These are phyloP conservation scores for Sporothrix globosa DNA, from an alignment of 2,329 filamentous ascomycete genomes.

Conservation along the genomic window DNA sequence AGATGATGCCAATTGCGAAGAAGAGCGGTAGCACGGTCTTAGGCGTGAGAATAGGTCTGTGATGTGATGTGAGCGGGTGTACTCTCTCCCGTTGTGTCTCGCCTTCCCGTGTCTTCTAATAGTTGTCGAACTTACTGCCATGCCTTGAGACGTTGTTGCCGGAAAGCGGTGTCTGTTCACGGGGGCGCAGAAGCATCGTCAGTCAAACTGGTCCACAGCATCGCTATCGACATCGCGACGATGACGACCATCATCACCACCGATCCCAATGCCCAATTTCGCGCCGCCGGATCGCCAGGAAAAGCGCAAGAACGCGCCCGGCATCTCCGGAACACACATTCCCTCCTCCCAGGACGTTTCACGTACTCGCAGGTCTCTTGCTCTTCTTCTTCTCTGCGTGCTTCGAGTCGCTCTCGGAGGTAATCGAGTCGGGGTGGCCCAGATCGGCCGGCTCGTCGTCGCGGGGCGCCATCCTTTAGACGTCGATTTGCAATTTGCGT, in stretches of 20 bases:
- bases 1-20: slow-evolving; percentile 87
- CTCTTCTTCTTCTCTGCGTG: slow-evolving; percentile 80
- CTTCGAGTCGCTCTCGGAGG: slow-evolving; percentile 56
- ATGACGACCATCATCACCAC: neutral
- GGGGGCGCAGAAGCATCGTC: neutral
- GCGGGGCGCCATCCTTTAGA: slow-evolving; percentile 35
- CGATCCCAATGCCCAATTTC: neutral
- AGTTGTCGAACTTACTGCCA: slow-evolving; percentile 76
- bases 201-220: neutral
- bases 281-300: slow-evolving; percentile 26
- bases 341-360: neutral
- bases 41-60: slow-evolving; percentile 87
- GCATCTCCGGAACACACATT: neutral
- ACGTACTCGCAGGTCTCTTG: slow-evolving; percentile 83
- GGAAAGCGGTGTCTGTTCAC: slow-evolving; percentile 84
- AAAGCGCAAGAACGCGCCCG: neutral
- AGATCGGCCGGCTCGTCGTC: slow-evolving; percentile 42
- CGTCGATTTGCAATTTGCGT: neutral
- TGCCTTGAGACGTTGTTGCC: slow-evolving; percentile 95
- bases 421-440: slow-evolving; percentile 57
- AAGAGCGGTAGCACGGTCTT: slow-evolving; percentile 92
- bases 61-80: slow-evolving; percentile 26
- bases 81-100: neutral
- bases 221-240: slow-evolving; percentile 16
- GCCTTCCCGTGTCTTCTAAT: neutral